Conservation (phyloP, 129 eudicot genomes). For the Arctium minus region DNA sequence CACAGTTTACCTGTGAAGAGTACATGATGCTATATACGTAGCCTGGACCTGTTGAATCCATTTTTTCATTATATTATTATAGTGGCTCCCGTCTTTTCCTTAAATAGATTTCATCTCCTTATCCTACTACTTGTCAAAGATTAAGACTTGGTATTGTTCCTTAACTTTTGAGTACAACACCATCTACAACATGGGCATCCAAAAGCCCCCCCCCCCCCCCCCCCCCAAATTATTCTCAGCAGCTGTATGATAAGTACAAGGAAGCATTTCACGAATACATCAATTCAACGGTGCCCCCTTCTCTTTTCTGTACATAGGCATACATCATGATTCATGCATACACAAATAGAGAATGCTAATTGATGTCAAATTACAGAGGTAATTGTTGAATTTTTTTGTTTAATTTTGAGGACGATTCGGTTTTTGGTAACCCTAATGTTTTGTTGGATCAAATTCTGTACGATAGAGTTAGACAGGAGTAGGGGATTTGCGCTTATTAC, state of each 20-base stretch:
- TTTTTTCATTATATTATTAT: too few relatives aligned
- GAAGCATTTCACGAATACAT: constrained; percentile 61
- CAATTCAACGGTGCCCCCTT: constrained; percentile 26
- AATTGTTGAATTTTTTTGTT: too few relatives aligned
- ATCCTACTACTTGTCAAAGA: background rate
- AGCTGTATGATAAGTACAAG: constrained; percentile 69
- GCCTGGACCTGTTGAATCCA: background rate
- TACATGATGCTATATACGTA: constrained; percentile 73
- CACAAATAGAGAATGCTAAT: background rate
- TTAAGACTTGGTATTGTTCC: background rate
- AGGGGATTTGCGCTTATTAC: too few relatives aligned
- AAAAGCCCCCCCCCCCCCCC: constrained; percentile 71
- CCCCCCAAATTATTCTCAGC: constrained; percentile 72
- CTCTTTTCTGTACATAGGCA: background rate
- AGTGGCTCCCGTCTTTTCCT: background rate
- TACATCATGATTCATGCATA: background rate
- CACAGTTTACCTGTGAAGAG: constrained; percentile 54
- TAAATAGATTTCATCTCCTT: background rate
- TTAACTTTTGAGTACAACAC: constrained; percentile 37
- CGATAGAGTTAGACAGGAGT: too few relatives aligned
- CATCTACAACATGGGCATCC: constrained; percentile 76
- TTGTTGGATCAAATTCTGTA: too few relatives aligned
- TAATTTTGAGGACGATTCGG: too few relatives aligned
- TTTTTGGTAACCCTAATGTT: too few relatives aligned
- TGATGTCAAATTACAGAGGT: background rate